Conservation (phyloP, 306 rosid species). For the Rosa persica region DNA sequence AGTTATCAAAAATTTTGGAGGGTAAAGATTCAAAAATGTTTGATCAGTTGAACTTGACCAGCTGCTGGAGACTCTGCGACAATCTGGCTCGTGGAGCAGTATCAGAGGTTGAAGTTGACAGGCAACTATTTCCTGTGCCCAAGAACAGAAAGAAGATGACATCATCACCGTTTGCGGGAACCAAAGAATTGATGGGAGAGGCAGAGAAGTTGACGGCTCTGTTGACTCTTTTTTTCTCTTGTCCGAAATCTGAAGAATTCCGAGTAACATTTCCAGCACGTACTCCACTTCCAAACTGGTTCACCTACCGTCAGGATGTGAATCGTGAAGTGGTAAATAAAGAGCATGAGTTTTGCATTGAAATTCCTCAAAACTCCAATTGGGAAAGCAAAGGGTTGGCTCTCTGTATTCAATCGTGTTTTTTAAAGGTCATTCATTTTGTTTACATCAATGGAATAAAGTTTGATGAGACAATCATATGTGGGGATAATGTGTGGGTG, state of each 20-base stretch:
- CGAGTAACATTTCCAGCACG: not conserved
- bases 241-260: not conserved
- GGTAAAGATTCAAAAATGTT: not conserved
- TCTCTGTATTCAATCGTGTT: not conserved
- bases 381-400: not conserved
- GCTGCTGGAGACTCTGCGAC: not conserved
- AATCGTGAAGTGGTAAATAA: no score
- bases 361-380: not conserved
- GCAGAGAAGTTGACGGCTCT: no score
- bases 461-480: no score
- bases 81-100: not conserved
- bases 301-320: not conserved
- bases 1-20: not conserved
- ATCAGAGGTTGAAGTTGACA: no score
- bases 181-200: not conserved
- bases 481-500: not conserved
- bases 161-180: no score
- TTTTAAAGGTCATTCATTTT: not conserved
- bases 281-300: not conserved
- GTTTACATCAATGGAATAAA: not conserved
- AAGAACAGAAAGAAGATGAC: no score
- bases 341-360: not conserved
- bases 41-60: not conserved
- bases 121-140: no score
- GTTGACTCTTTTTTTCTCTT: not conserved